A percentile compares a stretch with the other conserved stretches of the same genome.
These are phyloP conservation scores for Heliamphora exappendiculata DNA, from an alignment of 148 eudicot species.

Conservation along the genomic window DNA sequence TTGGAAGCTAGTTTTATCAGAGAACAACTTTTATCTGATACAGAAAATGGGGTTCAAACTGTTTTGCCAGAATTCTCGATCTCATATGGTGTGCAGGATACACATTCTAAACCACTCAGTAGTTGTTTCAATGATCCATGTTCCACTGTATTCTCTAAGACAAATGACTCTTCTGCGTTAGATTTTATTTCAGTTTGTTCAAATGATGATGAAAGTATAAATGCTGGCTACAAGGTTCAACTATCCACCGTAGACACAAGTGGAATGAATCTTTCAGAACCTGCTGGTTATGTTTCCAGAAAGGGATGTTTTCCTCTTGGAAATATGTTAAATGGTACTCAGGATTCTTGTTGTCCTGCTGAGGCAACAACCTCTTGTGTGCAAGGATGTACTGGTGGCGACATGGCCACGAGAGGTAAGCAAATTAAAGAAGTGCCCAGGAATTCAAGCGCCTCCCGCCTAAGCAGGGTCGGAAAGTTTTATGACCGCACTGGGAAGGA, in stretches of 20 bases:
- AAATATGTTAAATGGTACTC: background rate
- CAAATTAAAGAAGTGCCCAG: background rate
- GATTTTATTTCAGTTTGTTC: slow-evolving; percentile 15
- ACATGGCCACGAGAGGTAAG: slow-evolving; percentile 4
- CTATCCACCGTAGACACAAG: slow-evolving; percentile 1
- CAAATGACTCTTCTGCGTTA: slow-evolving; percentile 7
- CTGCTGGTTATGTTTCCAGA: background rate
- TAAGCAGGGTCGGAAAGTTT: slow-evolving; percentile 13
- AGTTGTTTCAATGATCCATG: background rate
- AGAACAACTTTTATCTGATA: background rate
- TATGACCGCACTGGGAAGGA: slow-evolving; percentile 15
- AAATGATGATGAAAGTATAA: slow-evolving; percentile 3
- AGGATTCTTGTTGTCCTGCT: background rate
- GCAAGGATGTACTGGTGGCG: background rate
- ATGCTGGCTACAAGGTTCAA: background rate
- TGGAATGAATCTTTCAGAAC: background rate
- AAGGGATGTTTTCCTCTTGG: slow-evolving; percentile 1
- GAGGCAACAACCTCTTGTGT: background rate
- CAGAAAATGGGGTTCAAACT: slow-evolving; percentile 3
- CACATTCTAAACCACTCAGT: background rate
- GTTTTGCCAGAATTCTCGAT: slow-evolving; percentile 7
- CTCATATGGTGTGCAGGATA: slow-evolving; percentile 9
- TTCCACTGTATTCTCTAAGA: slow-evolving; percentile 5
- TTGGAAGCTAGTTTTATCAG: slow-evolving; percentile 7
- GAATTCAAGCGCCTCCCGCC: background rate